These are phyloP conservation scores for Epichloe glyceriae DNA, from an alignment of 2,329 filamentous ascomycete genomes.

Conservation along the genomic window DNA sequence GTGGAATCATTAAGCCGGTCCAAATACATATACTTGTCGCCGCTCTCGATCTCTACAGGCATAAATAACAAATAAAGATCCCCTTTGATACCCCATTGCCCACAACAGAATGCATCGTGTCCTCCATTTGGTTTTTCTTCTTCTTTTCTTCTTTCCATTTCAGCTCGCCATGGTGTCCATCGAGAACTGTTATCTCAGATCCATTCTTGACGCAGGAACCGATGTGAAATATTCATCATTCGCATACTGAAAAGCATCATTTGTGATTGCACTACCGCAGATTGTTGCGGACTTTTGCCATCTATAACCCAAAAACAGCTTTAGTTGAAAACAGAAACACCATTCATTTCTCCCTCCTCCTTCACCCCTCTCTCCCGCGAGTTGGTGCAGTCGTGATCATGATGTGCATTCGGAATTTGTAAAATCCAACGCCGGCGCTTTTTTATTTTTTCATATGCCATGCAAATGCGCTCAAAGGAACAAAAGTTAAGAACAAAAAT, in stretches of 20 bases:
- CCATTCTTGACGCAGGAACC: background rate
- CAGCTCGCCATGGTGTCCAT: conserved; percentile 5
- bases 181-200: conserved; percentile 1
- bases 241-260: background rate
- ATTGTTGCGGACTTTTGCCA: conserved; percentile 3
- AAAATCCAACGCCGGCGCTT: conserved; percentile 22
- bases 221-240: background rate
- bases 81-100: background rate
- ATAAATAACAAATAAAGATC: conserved; percentile 7
- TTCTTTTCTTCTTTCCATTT: conserved; percentile 7
- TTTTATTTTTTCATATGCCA: conserved; percentile 16
- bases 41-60: conserved; percentile 12
- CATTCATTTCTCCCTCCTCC: background rate
- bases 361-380: conserved; percentile 10
- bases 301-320: conserved; percentile 13
- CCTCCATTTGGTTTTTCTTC: background rate
- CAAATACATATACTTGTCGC: conserved; percentile 14
- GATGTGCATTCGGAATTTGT: conserved; percentile 15
- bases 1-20: conserved; percentile 11
- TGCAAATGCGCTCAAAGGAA: conserved; percentile 24
- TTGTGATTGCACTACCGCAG: background rate
- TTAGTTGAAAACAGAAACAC: conserved; percentile 11
- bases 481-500: conserved; percentile 14
- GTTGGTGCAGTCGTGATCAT: conserved; percentile 16
- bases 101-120: background rate